Evolutionary conservation across 371 early-diverging fungal genomes (phyloP), one percentile per base, ranked within the genome.

Genomic region (Nematocida sp.): DNA sequence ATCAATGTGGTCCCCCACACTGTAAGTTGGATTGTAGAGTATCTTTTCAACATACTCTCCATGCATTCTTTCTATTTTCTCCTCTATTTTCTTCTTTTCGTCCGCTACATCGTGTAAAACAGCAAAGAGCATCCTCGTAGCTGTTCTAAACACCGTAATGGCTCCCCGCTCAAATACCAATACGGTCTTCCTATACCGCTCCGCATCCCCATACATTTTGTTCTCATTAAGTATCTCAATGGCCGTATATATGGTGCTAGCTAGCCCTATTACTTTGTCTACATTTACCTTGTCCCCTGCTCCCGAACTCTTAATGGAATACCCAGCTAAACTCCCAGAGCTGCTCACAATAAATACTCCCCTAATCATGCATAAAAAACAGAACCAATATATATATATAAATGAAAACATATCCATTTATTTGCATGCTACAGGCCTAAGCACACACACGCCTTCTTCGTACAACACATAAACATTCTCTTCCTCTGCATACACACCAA

Each of bases 191-290:
- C 4, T 38, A 30, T 71, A 71, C 54, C 23, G 23, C 16, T 33
- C 61, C 33, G 3, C 26, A 7, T 16, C 4, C 28, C 5, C 25
- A 32, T 33, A 63, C 26, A 71, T 3, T 7, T 33, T 32, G 3
- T 30, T 5, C 13, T 61, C 50, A 2, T 16, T 18, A 20, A 71
- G 75, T 26, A 71, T 71, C 38, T 71, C 75, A 11, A 71, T 39
- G 2, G 39, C 75, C 3, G 75, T 63, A 33, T 71, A 71, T n/a
- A 71, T 51, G 20, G 75, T 71, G 42, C 75, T 71, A 1, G 61
- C 59, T 23, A 71, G 18, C 16, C 47, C 75, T 38, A 71, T 71
- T 11, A 71, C n/a, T 33, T 63, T 61, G 40, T 71, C 63, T 32
- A 71, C 45, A 7, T 68, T 32, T 32, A 68, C 20, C 25, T 30